Base-by-base conservation (phyloP, 1,139 yeast species). In the Yamadazyma oceani region DNA sequence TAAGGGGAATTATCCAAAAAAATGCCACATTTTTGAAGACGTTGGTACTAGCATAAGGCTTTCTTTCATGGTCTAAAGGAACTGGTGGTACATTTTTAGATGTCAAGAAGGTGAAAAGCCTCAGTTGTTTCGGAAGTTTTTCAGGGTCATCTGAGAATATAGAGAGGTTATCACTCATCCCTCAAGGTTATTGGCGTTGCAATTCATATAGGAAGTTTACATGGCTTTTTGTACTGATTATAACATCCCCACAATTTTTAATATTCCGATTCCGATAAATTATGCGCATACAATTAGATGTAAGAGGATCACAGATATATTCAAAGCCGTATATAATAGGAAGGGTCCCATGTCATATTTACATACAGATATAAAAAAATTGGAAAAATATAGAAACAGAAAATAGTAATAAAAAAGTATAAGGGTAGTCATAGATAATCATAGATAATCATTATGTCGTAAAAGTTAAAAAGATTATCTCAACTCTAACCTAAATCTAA, bases 1-100 rank as follows among this genome's bases (percentile, higher is more conserved):
- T 50, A 3, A 82, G 43, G 0, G 87, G 85, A 13, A 61, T 44
- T 29, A 81, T 65, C 92, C 92, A 84, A 48, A 78, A 78, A 32
- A 80, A 73, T 0, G 62, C 13, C 15, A 29, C 11, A 19, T 17
- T 19, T 14, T 3, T 15, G 25, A 14, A 29, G 4, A 19, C 9
- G 26, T 54, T 49, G 4, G 62, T 19, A 6, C 38, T 37, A 2
- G 42, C 42, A 48, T 62, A 75, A 2, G 50, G 54, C 16, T 48
- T 55, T 39, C 86, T 57, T 44, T 80, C 83, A 3, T 69, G 69
- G 13, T 71, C 73, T 3, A 60, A 51, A 0, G 86, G 86, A 1
- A 80, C 56, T 1, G 78, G 80, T 1, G 82, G 80, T 1, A 77
- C 69, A 25, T 63, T 64, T 21, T 46, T 51, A 5, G 49, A 39